phyloP scores from a whole-genome alignment of 495 filamentous ascomycete genomes.

The Aspergillus bertholletiae region DNA sequence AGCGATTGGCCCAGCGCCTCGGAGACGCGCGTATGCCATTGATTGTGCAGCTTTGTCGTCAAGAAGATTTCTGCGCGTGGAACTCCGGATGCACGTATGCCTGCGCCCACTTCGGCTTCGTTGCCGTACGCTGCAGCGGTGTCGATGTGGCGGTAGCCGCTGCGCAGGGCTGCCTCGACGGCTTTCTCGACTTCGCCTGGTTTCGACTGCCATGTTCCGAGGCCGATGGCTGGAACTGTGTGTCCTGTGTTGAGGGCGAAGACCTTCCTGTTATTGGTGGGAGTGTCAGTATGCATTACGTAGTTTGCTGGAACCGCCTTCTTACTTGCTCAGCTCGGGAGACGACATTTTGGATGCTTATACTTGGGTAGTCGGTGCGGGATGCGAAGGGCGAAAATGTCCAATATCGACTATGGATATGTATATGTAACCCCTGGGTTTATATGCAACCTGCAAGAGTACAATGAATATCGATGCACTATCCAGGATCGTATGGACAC shows the following conservation, averaged over 20 bases:
- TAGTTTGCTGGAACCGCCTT: too few species aligned
- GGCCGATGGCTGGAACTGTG: conserved; percentile 34
- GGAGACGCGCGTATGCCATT: conserved; percentile 35
- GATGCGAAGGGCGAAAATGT: too few species aligned
- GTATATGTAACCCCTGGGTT: too few species aligned
- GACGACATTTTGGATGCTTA: too few species aligned
- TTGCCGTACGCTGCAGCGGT: conserved; percentile 69
- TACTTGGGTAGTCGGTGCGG: too few species aligned
- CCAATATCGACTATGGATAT: too few species aligned
- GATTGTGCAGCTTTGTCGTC: conserved; percentile 64
- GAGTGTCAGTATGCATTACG: too few species aligned
- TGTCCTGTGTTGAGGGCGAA: conserved; percentile 42
- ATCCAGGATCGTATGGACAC: too few species aligned
- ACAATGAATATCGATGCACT: too few species aligned
- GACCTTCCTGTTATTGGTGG: too few species aligned
- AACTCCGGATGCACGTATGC: conserved; percentile 54
- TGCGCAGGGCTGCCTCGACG: conserved; percentile 43
- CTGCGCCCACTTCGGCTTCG: conserved; percentile 60
- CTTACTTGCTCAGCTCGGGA: too few species aligned
- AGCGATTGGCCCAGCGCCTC: conserved; percentile 49
- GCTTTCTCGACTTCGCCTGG: conserved; percentile 32
- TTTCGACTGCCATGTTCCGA: conserved; percentile 35
- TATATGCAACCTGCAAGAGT: too few species aligned
- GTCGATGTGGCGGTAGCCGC: conserved; percentile 70
- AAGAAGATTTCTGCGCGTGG: conserved; percentile 66